Evolutionary conservation across 306 rosid genomes (phyloP), one percentile per base, ranked within the genome.

Genomic region (Quercus parvula): DNA sequence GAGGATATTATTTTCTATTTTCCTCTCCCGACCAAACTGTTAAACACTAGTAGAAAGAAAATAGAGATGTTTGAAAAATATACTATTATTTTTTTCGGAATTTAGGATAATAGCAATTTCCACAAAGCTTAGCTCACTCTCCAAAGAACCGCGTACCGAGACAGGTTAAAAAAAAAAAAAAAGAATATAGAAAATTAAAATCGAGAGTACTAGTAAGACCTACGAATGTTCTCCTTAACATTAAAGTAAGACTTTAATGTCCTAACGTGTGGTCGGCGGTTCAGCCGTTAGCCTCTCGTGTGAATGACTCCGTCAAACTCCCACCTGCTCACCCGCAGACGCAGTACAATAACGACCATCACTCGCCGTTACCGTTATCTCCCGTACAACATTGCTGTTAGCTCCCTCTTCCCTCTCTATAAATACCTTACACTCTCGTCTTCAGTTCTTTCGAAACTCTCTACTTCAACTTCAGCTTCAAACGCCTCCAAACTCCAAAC

Each of bases 211-310:
- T 38, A 14, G 91, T 68, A 79, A 79, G 41, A 10, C 27, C 76
- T 8, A 22, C 41, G 86, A 89, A 88, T 84, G 80, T 81, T 75
- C 88, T 10, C 1, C 46, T 0, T 1, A 46, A 46, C 54, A 3
- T 12, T 12, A 46, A 46, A 19, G 46, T 12, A 46, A 22, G 22
- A 22, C 22, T 22, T 22, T 22, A 22, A 46, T 15, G 46, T n/a
- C 33, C 64, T 5, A 19, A 52, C 89, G 79, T 79, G 87, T 78
- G 89, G 90, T 79, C 90, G 88, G 90, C 58, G 64, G 71, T 18
- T 18, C 11, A 55, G 56, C 82, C 81, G 85, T 75, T 59, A 58
- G n/a, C 2, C 78, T 41, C 78, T 19, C 80, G 87, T n/a, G 25
- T 35, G 7, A 22, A 3, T 1, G 12, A 54, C 19, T 7, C 76